These are phyloP conservation scores for Colletotrichum sp. DNA, from an alignment of 2,329 filamentous ascomycete species.

Conservation along the genomic window DNA sequence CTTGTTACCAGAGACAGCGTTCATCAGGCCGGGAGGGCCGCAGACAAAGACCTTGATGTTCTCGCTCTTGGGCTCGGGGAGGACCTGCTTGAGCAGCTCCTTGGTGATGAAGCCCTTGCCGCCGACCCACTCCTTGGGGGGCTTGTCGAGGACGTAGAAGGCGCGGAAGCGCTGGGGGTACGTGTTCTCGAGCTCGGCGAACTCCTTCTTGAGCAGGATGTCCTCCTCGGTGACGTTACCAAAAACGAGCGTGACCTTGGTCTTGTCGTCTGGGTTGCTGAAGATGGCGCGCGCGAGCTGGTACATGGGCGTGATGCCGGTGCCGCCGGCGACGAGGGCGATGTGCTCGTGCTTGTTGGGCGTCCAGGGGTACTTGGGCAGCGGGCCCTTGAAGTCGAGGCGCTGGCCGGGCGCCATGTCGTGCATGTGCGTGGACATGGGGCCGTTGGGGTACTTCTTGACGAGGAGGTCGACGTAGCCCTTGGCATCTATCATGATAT, in stretches of 20 bases:
- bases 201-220: slow-evolving; percentile 87
- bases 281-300: slow-evolving; percentile 92
- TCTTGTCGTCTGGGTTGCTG: slow-evolving; percentile 95
- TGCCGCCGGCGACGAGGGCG: slow-evolving; percentile 88
- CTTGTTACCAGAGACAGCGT: slow-evolving; percentile 89
- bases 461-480: slow-evolving; percentile 89
- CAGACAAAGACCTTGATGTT: slow-evolving; percentile 98
- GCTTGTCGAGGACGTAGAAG: slow-evolving; percentile 92
- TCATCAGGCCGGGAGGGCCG: slow-evolving; percentile 91
- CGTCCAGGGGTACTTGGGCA: slow-evolving; percentile 91
- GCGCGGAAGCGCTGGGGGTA: slow-evolving; percentile 94
- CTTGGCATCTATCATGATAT: slow-evolving; percentile 60
- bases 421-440: slow-evolving; percentile 92
- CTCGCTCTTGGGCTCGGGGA: slow-evolving; percentile 88
- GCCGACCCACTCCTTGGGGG: slow-evolving; percentile 77
- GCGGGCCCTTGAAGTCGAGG: slow-evolving; percentile 92
- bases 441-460: slow-evolving; percentile 89
- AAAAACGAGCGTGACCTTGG: slow-evolving; percentile 94
- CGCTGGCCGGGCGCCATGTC: slow-evolving; percentile 80
- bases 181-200: slow-evolving; percentile 87
- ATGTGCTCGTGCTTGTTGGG: slow-evolving; percentile 94
- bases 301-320: slow-evolving; percentile 98
- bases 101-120: slow-evolving; percentile 84
- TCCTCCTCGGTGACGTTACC: slow-evolving; percentile 91
- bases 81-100: slow-evolving; percentile 91